Conservation (phyloP, 192 early-diverging fungal genomes). For the Linnemannia zychae region DNA sequence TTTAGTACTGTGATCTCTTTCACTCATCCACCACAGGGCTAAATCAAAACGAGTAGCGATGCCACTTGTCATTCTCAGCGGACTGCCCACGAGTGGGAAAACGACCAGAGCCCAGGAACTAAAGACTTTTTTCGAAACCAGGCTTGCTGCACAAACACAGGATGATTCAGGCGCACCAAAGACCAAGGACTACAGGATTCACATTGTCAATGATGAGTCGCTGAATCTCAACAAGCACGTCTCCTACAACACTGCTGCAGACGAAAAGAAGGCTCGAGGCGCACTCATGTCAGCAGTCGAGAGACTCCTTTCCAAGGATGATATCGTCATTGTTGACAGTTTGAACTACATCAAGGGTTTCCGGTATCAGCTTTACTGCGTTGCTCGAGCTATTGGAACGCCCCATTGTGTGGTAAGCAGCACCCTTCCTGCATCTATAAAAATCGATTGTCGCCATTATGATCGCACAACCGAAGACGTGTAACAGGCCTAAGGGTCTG, state of each 20-base stretch:
- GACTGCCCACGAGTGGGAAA: constrained; percentile 93
- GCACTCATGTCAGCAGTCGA: constrained; percentile 92
- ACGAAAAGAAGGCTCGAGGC: constrained; percentile 94
- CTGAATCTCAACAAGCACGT: constrained; percentile 39
- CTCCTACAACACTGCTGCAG: constrained; percentile 58
- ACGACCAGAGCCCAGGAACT: constrained; percentile 85
- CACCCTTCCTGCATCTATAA: not conserved
- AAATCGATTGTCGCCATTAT: not conserved
- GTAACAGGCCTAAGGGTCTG: no score
- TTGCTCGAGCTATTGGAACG: constrained; percentile 86
- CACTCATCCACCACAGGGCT: not conserved
- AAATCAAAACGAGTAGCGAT: constrained; percentile 66
- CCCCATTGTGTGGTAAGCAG: constrained; percentile 84
- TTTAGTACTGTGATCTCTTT: not conserved
- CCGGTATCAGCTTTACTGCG: constrained; percentile 96
- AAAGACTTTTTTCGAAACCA: constrained; percentile 64
- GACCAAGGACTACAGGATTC: constrained; percentile 63
- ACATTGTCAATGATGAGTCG: constrained; percentile 86
- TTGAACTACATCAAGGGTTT: constrained; percentile 99
- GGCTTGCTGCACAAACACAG: constrained; percentile 48
- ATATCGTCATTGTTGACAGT: constrained; percentile 92
- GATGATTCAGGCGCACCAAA: constrained; percentile 44
- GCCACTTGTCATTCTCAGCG: constrained; percentile 93
- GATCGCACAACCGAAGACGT: not conserved
- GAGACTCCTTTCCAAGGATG: constrained; percentile 83